Conservation (phyloP, 495 filamentous ascomycete genomes). For the Penicillium egyptiacum region DNA sequence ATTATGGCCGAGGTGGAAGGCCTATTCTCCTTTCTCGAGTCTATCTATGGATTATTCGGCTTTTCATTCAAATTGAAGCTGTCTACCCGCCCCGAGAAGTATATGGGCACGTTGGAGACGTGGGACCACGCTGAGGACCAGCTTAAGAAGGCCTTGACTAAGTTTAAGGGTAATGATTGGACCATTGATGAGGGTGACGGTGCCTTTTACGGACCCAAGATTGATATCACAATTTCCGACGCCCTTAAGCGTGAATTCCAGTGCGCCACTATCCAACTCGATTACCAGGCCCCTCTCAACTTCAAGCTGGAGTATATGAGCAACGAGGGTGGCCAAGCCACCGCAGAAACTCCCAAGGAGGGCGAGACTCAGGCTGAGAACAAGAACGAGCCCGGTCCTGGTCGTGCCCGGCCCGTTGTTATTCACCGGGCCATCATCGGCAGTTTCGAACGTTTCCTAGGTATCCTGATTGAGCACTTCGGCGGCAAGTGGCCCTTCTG, state of each 20-base stretch:
- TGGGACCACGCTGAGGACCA: slow-evolving; percentile 86
- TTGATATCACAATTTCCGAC: slow-evolving; percentile 88
- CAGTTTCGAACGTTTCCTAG: slow-evolving; percentile 91
- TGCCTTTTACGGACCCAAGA: slow-evolving; percentile 96
- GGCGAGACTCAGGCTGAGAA: too few relatives aligned
- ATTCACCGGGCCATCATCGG: slow-evolving; percentile 95
- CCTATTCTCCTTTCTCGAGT: slow-evolving; percentile 82
- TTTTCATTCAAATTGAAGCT: slow-evolving; percentile 95
- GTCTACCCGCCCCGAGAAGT: slow-evolving; percentile 91
- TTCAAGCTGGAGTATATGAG: slow-evolving; percentile 85
- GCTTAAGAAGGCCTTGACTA: slow-evolving; percentile 72
- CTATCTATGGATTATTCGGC: slow-evolving; percentile 85
- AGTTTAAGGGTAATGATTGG: slow-evolving; percentile 80
- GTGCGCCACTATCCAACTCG: slow-evolving; percentile 96
- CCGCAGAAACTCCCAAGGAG: slow-evolving; percentile 10
- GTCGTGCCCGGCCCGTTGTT: slow-evolving; percentile 91
- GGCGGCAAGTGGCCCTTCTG: slow-evolving; percentile 98
- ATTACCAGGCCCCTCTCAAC: slow-evolving; percentile 86
- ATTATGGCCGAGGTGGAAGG: slow-evolving; percentile 80
- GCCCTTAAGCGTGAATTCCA: slow-evolving; percentile 76
- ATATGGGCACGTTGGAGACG: slow-evolving; percentile 75
- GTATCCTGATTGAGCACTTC: slow-evolving; percentile 92
- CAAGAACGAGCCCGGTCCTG: slow-evolving; percentile 49
- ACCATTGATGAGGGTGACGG: slow-evolving; percentile 89
- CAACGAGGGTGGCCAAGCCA: slow-evolving; percentile 50